Evolutionary conservation across 2,329 filamentous ascomycete species (phyloP), one percentile per base, ranked within the genome.

Genomic region (Diaporthe sp.): DNA sequence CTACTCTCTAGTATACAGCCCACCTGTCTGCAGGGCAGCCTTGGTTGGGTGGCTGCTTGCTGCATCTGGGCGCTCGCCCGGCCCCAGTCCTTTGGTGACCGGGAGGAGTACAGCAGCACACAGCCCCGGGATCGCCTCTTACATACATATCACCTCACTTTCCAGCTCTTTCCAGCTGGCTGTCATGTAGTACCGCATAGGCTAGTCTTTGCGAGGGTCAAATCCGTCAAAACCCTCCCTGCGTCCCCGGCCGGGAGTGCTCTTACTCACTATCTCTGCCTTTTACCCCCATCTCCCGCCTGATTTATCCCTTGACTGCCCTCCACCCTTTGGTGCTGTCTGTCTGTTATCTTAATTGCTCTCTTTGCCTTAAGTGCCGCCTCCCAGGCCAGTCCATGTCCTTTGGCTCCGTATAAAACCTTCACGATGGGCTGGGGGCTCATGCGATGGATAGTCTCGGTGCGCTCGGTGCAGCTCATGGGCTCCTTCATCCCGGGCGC

Each of bases 401-500:
- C 37, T 31, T 58, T 61, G 73, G 44, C 59, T 58, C 25, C 49
- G 46, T 46, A 42, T 55, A 69, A 55, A 7, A 22, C 37, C 25
- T 57, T 73, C 51, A 76, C 67, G 46, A 76, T 76, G 75, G 69
- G 73, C 73, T 74, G 75, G 79, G 79, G 78, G 37, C 75, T 84
- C 39, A 81, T 81, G 61, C 79, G 79, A 79, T 85, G 83, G 81
- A 81, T 84, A 70, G 78, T 81, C 49, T 76, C 82, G 53, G 77
- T 80, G 73, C 81, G 84, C 70, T 57, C 79, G 15, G 78, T 82
- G 55, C 84, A 85, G 79, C 75, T 82, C 22, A 53, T 82, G 58
- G 81, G 76, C 7, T 77, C 80, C n/a, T 77, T 84, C 31, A 76
- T 79, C 17, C 80, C 81, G 13, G 80, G 80, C n/a, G 77, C 75